Base-by-base conservation (phyloP, 2,329 filamentous ascomycete species). In the Saccharata proteae region DNA sequence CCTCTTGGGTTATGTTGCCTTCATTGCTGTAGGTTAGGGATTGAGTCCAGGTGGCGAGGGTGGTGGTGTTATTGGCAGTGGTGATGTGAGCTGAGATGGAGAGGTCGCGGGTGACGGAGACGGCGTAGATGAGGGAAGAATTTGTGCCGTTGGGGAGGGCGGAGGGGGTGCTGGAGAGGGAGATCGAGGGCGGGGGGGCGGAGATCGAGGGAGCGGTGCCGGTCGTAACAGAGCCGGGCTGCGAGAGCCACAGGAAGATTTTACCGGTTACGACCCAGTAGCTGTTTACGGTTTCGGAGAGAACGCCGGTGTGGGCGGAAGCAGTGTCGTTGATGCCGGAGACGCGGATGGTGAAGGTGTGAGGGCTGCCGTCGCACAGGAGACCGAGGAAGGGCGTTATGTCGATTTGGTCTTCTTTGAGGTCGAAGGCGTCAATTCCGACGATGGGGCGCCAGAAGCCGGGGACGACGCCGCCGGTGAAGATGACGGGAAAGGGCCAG, bases 401-500 rank as follows among this genome's bases (percentile, higher is more conserved):
- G 46, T 92, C 83, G 39, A 92, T 81, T 49, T 90, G 79, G 40
- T 82, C 74, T 49, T 90, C 81, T 26, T 70, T 64, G 15, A 92
- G 61, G 47, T 90, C 81, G 48, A 84, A 90, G 0, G 80, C 74
- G 45, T 90, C 76, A 13, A 80, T 72, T 1, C 81, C 81, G 3
- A 81, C 82, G 32, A 90, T 67, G 0, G 83, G 83, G 5, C 80
- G 65, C 69, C 85, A 84, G 22, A 90, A 66, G 1, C 74, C 73
- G 4, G 81, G 81, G 1, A 79, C 76, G 5, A 92, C 65, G 2
- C 82, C 82, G 3, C 84, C 83, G 0, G 83, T 86, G 44, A 86
- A 88, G 29, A 92, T 77, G 12, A 84, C 67, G 0, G 82, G 81
- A 44, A 81, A 88, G 1, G 83, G 84, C 80, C 80, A 90, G 18